phyloP scores from a whole-genome alignment of 164 flowering plant species.

The Buxus sempervirens region DNA sequence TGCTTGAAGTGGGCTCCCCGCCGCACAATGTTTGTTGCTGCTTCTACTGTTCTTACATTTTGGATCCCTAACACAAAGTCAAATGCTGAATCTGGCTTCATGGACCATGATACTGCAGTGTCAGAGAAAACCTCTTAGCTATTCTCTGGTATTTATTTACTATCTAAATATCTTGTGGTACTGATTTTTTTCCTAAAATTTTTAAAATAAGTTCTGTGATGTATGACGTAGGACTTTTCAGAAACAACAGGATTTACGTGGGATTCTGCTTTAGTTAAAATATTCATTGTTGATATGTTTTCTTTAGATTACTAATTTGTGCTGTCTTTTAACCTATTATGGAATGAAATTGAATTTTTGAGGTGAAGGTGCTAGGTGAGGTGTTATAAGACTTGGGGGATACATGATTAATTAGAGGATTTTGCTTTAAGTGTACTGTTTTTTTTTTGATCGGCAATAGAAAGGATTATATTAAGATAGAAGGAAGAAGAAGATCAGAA shows the following conservation, averaged over 20 bases:
- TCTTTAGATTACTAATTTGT: too few species aligned
- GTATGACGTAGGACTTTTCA: background rate
- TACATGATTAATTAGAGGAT: too few species aligned
- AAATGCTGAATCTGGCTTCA: constrained; percentile 16
- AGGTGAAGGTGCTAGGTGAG: too few species aligned
- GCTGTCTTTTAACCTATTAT: too few species aligned
- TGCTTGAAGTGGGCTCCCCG: constrained; percentile 98
- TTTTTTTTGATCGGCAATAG: too few species aligned
- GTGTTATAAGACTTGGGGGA: too few species aligned
- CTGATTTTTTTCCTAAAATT: too few species aligned
- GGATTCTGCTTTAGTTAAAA: background rate
- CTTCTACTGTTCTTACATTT: constrained; percentile 76
- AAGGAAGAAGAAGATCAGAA: too few species aligned
- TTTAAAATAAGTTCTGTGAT: background rate
- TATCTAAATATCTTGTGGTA: background rate
- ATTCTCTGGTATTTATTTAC: background rate
- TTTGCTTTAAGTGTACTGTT: too few species aligned
- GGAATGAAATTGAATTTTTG: too few species aligned
- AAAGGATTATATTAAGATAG: too few species aligned
- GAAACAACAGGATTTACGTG: background rate
- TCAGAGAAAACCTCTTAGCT: constrained; percentile 13
- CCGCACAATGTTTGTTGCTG: constrained; percentile 91
- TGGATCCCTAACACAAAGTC: constrained; percentile 73
- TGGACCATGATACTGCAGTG: constrained; percentile 28
- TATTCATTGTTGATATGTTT: too few species aligned